Evolutionary conservation across 495 filamentous ascomycete genomes (phyloP), one percentile per base, ranked within the genome.

Genomic region (Neurospora sp.): DNA sequence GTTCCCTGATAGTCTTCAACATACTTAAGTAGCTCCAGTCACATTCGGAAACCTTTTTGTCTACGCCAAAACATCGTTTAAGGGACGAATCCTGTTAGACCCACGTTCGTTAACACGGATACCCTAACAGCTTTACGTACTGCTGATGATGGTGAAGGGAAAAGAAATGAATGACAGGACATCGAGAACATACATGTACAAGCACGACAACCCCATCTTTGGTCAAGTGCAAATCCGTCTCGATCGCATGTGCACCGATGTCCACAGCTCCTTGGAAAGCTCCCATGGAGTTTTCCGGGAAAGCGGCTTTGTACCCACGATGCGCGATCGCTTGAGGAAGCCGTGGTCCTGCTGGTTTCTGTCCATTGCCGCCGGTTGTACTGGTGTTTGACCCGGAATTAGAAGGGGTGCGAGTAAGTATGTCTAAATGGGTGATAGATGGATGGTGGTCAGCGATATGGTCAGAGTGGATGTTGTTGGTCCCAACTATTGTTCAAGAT

Each of bases 141-240:
- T 62, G 54, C 34, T 2, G 6, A 34, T 31, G 24, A 15, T 28
- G 48, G 21, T 24, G 1, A 15, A 24, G 15, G 24, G 2, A 0
- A 59, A 59, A 24, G 45, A 13, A 15, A 6, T 54, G 1, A 54
- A 15, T 24, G 11, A 54, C 15, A 28, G 21, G 48, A 28, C 2
- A 28, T 15, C 21, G 31, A 31, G 45, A n/a, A 77, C 88, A 78
- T 83, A 94, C 92, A 83, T 96, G 93, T 39, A 92, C 92, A 5
- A 97, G 81, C 19, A 98, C 92, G 1, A 98, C 91, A 0, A 97
- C 90, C 11, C 90, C 89, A 79, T 98, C 95, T 71, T 87, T 89
- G 2, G 92, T 90, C 31, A 97, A 78, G 76, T 97, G 95, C 21
- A 98, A 78, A 79, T 98, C 94, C 10, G 93, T 93, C 82, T 98